A percentile compares a stretch with the other conserved stretches of the same genome.
phyloP scores from a whole-genome alignment of 2,329 filamentous ascomycete species.

The Nigrospora sphaerica region DNA sequence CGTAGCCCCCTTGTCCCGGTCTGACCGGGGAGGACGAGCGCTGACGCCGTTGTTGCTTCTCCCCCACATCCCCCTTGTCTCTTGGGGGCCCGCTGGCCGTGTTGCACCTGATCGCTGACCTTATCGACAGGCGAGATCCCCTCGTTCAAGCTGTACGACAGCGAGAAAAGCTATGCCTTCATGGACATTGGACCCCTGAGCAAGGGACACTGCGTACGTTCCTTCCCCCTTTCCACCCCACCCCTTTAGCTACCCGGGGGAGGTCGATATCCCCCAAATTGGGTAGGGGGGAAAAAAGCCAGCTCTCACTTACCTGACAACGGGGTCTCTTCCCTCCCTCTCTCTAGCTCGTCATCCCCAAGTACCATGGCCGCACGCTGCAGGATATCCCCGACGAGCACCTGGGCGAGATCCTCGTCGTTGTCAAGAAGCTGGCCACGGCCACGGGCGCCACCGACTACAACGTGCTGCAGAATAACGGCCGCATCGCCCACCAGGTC shows the following conservation, averaged over 20 bases:
- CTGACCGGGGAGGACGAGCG: no score
- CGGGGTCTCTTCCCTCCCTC: not conserved
- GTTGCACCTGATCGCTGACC: no score
- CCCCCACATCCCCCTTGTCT: no score
- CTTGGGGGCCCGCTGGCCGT: no score
- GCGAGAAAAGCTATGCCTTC: slow-evolving; percentile 87
- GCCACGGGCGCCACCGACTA: slow-evolving; percentile 74
- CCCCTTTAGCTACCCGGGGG: not conserved
- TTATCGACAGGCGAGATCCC: slow-evolving; percentile 74
- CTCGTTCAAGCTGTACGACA: slow-evolving; percentile 93
- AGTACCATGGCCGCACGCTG: slow-evolving; percentile 87
- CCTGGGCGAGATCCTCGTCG: slow-evolving; percentile 73
- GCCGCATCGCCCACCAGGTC: slow-evolving; percentile 80
- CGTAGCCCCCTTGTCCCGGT: no score
- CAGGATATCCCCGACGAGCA: slow-evolving; percentile 88
- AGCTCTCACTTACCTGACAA: not conserved
- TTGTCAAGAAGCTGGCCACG: slow-evolving; percentile 78
- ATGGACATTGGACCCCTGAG: slow-evolving; percentile 91
- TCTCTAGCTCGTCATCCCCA: slow-evolving; percentile 84
- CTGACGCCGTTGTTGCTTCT: no score
- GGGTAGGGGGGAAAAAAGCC: no score
- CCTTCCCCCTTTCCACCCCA: not conserved
- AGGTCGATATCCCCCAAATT: no score
- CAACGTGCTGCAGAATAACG: slow-evolving; percentile 97
- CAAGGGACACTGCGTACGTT: slow-evolving; percentile 76